Evolutionary conservation across 1,139 yeast species (phyloP), one percentile per base, ranked within the genome.

Genomic region (Magnusiomyces fungicola): DNA sequence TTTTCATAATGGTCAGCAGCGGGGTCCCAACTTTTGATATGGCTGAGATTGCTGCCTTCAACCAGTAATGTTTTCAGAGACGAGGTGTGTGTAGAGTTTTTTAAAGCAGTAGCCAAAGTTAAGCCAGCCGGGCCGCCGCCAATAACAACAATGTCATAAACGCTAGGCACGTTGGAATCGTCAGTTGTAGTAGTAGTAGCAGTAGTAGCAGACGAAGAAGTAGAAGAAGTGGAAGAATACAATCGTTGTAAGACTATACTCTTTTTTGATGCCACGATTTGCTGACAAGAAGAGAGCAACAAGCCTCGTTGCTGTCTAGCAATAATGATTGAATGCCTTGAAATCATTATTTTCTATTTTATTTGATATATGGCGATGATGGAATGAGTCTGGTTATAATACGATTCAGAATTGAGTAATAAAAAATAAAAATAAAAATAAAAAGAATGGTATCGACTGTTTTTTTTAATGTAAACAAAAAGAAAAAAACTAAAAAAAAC

Each of bases 91-190:
- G 83, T 80, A 1, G 90, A 81, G 58, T 76, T 74, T 63, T 85
- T 75, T 63, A 83, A 63, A 0, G 95, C 95, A 0, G 96, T 76
- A 1, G 94, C 81, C 37, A 92, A 70, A 1, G 97, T 83, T 50
- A 92, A 70, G 0, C 99, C 99, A 0, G 98, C 97, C 1, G 97
- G 96, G 0, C 99, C 99, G 5, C 96, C 98, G 24, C 99, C 99
- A 44, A 94, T 85, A 51, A 92, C 84, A 12, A 87, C 82, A 23
- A 94, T 80, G 64, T 92, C 99, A 47, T 59, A 57, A 16, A 38
- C 23, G 3, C 44, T 45, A 10, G 47, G 47, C 16, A 29, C 6
- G 24, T 10, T 18, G 10, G 41, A 38, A 21, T 27, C 32, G n/a
- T n/a, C n/a, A n/a, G n/a, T n/a, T n/a, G n/a, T n/a, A n/a, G n/a